phyloP scores from a whole-genome alignment of 108 stramenopile genomes.

The Cyclotella cryptica region DNA sequence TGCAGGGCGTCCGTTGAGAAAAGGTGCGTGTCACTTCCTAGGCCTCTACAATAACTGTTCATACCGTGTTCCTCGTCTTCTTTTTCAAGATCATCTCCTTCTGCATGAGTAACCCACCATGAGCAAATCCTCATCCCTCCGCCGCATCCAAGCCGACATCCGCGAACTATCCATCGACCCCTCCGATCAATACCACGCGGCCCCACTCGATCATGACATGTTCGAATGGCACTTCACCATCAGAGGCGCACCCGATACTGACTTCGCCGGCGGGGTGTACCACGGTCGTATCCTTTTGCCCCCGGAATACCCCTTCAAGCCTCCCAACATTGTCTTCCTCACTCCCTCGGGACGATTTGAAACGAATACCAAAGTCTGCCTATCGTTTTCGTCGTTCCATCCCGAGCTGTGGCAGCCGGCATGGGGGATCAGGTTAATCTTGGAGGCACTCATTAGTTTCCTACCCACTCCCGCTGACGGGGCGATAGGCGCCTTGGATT shows the following conservation, averaged over 20 bases:
- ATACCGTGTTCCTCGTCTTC: too few species aligned
- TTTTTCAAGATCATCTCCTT: too few species aligned
- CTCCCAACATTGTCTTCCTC: conserved; percentile 96
- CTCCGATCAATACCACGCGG: conserved; percentile 92
- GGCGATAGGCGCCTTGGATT: conserved; percentile 97
- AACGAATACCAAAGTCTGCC: conserved; percentile 94
- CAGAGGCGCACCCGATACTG: conserved; percentile 89
- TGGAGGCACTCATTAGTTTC: conserved; percentile 97
- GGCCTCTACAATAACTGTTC: too few species aligned
- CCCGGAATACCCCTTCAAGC: conserved; percentile 82
- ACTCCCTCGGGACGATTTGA: conserved; percentile 97
- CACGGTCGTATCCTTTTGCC: conserved; percentile 93
- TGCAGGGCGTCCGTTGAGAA: too few species aligned
- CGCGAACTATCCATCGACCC: conserved; percentile 95
- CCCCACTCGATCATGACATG: conserved; percentile 89
- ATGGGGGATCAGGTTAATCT: conserved; percentile 96
- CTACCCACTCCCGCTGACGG: conserved; percentile 95
- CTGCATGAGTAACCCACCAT: conserved; percentile 36
- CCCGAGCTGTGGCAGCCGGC: conserved; percentile 96
- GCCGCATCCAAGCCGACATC: conserved; percentile 92
- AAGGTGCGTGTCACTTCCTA: too few species aligned
- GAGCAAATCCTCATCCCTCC: conserved; percentile 79
- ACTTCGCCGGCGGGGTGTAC: conserved; percentile 95
- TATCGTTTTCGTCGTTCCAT: conserved; percentile 95
- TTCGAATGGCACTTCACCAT: conserved; percentile 98